These are phyloP conservation scores for Dendrocalamus sinicus DNA, from an alignment of 176 grass and related monocot species.

Conservation along the genomic window DNA sequence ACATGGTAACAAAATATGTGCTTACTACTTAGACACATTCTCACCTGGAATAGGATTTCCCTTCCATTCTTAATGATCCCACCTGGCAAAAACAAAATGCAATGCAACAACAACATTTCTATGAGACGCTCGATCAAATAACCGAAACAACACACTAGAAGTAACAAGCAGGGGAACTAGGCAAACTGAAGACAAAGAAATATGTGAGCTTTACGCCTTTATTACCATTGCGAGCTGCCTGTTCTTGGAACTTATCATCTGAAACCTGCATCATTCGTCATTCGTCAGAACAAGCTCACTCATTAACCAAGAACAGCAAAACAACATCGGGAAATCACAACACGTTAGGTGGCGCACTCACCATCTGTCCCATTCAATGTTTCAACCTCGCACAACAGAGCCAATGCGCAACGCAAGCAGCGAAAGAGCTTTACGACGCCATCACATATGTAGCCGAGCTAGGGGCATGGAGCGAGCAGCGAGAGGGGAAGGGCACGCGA, in stretches of 20 bases:
- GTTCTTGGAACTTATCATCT: slow-evolving; percentile 44
- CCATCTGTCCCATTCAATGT: slow-evolving; percentile 52
- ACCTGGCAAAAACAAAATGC: slow-evolving; percentile 31
- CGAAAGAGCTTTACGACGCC: not conserved
- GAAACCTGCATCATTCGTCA: slow-evolving; percentile 47
- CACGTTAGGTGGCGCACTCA: not conserved
- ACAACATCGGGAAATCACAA: not conserved
- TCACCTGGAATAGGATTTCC: slow-evolving; percentile 90
- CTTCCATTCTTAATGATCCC: slow-evolving; percentile 76
- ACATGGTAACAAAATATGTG: not conserved
- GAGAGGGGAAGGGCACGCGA: slow-evolving; percentile 26
- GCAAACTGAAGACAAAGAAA: not conserved
- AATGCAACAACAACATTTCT: not conserved
- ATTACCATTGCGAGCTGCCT: slow-evolving; percentile 48
- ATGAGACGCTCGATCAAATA: slow-evolving; percentile 33
- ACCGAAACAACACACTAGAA: not conserved
- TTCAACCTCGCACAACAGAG: not conserved
- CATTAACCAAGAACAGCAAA: slow-evolving; percentile 2
- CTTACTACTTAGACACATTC: not conserved
- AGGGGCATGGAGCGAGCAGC: not conserved
- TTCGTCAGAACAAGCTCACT: slow-evolving; percentile 8
- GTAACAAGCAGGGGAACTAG: not conserved
- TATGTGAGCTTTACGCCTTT: not conserved
- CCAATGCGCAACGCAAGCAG: not conserved
- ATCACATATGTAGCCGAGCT: slow-evolving; percentile 25